Evolutionary conservation across 306 rosid genomes (phyloP), one percentile per base, ranked within the genome.

Genomic region (Elaeagnus macrophylla): DNA sequence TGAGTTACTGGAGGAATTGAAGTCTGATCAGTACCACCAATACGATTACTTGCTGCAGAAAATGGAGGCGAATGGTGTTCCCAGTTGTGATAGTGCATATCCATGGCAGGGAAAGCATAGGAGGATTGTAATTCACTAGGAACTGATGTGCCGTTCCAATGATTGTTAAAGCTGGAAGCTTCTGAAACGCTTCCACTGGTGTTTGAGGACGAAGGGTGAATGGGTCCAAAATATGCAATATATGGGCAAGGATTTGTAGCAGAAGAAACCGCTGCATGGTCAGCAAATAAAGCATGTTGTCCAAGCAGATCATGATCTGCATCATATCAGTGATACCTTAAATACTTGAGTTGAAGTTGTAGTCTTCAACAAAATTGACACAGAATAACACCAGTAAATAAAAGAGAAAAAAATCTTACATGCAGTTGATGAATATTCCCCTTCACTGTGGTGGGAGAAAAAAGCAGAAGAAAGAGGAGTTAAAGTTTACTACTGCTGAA

Each of bases 281-380:
- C 96, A 0, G 96, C 80, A 19, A 84, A 84, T 47, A 93, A 54
- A 52, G 99, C 93, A 69, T 84, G 96, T 50, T 85, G 96, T 59
- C 95, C 99, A 78, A 81, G 71, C 51, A 79, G 67, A 71, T 87
- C 95, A 63, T 80, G 95, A 82, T 87, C 99, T 93, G 85, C 81
- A 72, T 51, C 15, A 51, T 53, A 48, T 46, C 51, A 74, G 61
- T 72, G 77, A 52, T 73, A 66, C 60, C 47, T 59, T 61, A 42
- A 61, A 68, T 70, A 49, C 46, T 67, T 47, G 56, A 61, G 71
- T 52, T 62, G 56, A 39, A 56, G 18, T 52, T 62, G 56, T 39
- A 56, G 18, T 65, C 56, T 60, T 53, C 62, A 20, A 64, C 45
- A 53, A 55, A 37, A 37, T 25, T 67, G 53, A 40, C 17, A n/a